These are phyloP conservation scores for Eucalyptus sideroxylon DNA, from an alignment of 345 rosid species.

Conservation along the genomic window DNA sequence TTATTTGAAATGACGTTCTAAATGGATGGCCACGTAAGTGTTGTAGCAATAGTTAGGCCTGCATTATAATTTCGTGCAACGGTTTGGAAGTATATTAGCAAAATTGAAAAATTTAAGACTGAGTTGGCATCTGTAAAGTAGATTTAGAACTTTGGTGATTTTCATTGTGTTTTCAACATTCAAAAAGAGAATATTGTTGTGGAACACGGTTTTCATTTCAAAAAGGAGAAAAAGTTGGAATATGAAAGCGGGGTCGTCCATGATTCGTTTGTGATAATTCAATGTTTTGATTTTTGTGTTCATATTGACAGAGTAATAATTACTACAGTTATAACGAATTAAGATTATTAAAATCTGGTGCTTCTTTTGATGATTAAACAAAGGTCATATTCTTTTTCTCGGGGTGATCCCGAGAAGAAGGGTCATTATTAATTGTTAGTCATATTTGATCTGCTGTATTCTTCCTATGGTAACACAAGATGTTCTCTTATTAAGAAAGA, in stretches of 20 bases:
- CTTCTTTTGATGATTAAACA: too few species aligned
- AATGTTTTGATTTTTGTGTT: not conserved
- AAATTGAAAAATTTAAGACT: not conserved
- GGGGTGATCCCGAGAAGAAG: not conserved
- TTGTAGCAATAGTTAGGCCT: too few species aligned
- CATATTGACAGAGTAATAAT: too few species aligned
- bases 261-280: not conserved
- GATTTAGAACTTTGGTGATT: not conserved
- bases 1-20: fast-evolving
- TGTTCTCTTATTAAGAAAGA: not conserved
- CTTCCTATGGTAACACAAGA: not conserved
- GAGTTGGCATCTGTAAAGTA: not conserved
- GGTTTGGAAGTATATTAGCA: not conserved
- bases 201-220: not conserved
- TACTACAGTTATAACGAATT: too few species aligned
- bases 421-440: not conserved
- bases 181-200: not conserved
- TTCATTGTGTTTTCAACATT: not conserved
- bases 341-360: not conserved
- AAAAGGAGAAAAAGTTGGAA: not conserved
- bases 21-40: fast-evolving
- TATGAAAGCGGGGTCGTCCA: not conserved
- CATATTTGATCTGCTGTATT: not conserved
- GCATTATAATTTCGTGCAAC: fast-evolving
- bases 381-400: not conserved